Percentiles rank a stretch among this genome's conserved stretches.
Evolutionary conservation across 805 yeast genomes (phyloP).

Genomic region (Schizosaccharomyces octosporus): DNA sequence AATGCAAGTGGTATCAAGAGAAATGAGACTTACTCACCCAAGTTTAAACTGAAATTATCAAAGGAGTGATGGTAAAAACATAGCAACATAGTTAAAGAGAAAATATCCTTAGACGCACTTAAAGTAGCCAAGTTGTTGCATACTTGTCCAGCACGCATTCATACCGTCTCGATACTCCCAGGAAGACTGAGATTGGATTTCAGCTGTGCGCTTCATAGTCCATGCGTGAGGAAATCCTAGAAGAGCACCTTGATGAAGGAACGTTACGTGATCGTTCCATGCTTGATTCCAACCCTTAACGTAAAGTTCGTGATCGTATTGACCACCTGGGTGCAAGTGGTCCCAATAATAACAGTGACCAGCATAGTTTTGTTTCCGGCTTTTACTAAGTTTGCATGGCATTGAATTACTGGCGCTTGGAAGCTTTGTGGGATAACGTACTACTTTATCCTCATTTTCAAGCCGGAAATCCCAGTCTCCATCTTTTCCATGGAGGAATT

Average conservation of each 20-base stretch:
- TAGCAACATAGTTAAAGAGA: background rate
- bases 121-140: background rate
- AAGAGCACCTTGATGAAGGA: background rate
- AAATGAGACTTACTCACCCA: too few relatives aligned
- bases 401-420: background rate
- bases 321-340: background rate
- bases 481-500: constrained; percentile 69
- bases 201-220: constrained; percentile 16
- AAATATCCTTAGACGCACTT: background rate
- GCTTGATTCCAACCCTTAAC: background rate
- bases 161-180: background rate
- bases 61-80: too few relatives aligned
- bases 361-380: background rate
- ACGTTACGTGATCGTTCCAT: background rate
- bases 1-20: too few relatives aligned
- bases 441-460: constrained; percentile 24
- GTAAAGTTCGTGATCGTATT: background rate
- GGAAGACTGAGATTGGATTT: background rate
- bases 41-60: too few relatives aligned
- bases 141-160: background rate
- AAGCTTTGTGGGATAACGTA: background rate
- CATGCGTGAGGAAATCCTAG: background rate
- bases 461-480: constrained; percentile 91
- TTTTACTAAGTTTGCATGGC: background rate
- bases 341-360: background rate